phyloP scores from a whole-genome alignment of 306 rosid species.

The Crataegus laevigata region DNA sequence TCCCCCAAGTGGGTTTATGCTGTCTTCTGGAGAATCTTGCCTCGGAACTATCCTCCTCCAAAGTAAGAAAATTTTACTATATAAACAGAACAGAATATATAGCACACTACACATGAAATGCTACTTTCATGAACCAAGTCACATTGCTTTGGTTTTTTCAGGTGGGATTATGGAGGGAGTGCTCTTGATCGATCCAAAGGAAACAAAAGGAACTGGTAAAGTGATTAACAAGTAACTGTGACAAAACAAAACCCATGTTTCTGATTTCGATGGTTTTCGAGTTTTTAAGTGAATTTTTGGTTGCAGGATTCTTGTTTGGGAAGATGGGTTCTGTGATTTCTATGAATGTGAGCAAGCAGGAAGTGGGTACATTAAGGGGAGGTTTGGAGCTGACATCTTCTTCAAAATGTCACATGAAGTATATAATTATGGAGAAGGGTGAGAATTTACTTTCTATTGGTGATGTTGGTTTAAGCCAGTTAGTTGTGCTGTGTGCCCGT shows the following conservation, averaged over 20 bases:
- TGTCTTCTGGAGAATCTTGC: constrained; percentile 79
- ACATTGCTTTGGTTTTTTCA: constrained; percentile 23
- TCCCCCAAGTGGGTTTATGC: constrained; percentile 89
- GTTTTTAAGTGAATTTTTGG: not conserved
- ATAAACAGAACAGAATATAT: not conserved
- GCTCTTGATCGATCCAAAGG: constrained; percentile 80
- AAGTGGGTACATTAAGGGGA: constrained; percentile 36
- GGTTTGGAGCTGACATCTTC: constrained; percentile 79
- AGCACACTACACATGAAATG: not conserved
- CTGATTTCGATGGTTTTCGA: not conserved
- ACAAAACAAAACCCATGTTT: not conserved
- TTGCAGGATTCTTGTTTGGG: constrained; percentile 91
- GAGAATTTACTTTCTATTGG: constrained; percentile 10
- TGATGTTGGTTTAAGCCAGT: not conserved
- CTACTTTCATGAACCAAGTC: not conserved
- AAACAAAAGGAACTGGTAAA: constrained; percentile 83
- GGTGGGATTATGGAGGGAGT: constrained; percentile 88
- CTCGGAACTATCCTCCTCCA: constrained; percentile 88
- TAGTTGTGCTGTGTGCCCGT: not conserved
- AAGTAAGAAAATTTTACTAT: constrained; percentile 30
- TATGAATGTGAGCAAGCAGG: constrained; percentile 61
- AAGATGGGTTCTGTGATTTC: constrained; percentile 91
- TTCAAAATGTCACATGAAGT: constrained; percentile 99
- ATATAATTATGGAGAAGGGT: constrained; percentile 93
- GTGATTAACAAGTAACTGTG: constrained; percentile 1